Evolutionary conservation across 345 rosid genomes (phyloP).

Genomic region (Brassica carinata): DNA sequence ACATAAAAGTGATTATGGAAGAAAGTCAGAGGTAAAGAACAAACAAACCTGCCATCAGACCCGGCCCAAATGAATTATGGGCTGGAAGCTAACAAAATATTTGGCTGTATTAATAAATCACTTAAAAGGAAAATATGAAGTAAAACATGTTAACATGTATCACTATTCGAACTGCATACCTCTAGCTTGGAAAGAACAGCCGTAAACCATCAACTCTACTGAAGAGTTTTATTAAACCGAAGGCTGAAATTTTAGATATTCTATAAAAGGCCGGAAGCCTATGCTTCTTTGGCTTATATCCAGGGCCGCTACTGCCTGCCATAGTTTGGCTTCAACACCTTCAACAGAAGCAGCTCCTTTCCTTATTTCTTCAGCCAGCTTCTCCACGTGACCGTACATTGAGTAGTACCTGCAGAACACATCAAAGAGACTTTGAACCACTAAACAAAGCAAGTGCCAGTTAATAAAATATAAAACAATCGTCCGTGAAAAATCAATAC

Average conservation of each 20-base stretch:
- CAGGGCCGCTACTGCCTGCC: conserved; percentile 37
- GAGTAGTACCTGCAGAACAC: conserved; percentile 72
- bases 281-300: too few relatives aligned
- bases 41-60: conserved; percentile 75
- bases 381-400: conserved; percentile 96
- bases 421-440: conserved; percentile 9
- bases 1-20: background rate
- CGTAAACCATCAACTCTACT: too few relatives aligned
- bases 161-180: too few relatives aligned
- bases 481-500: background rate
- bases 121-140: too few relatives aligned
- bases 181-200: too few relatives aligned
- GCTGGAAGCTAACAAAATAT: too few relatives aligned
- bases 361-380: conserved; percentile 86
- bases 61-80: too few relatives aligned
- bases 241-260: too few relatives aligned
- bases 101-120: too few relatives aligned
- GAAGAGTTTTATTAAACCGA: too few relatives aligned
- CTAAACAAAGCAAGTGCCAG: background rate
- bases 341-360: conserved; percentile 93
- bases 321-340: conserved; percentile 91
- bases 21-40: conserved; percentile 3
- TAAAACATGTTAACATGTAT: too few relatives aligned
- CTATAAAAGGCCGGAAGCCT: too few relatives aligned
- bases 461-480: background rate